Evolutionary conservation across 495 filamentous ascomycete species (phyloP).

Genomic region (Daldinia bambusicola): DNA sequence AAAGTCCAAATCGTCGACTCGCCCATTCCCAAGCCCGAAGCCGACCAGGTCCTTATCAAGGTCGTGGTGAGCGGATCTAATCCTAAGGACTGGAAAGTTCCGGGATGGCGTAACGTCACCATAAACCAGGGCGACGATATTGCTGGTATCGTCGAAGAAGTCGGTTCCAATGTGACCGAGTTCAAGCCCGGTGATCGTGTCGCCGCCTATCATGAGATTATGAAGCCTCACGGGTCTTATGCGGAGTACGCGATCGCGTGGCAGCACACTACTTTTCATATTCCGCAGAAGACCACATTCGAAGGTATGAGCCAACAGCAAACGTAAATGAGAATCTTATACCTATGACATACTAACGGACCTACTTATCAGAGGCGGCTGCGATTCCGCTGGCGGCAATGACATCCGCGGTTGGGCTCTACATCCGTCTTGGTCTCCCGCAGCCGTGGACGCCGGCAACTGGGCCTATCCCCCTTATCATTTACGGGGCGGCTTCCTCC

Average conservation of each 20-base stretch:
- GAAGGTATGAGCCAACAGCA: slow-evolving; percentile 61
- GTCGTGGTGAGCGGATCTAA: slow-evolving; percentile 76
- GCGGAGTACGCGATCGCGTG: slow-evolving; percentile 77
- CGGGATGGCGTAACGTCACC: slow-evolving; percentile 28
- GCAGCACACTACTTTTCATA: slow-evolving; percentile 74
- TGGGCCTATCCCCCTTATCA: slow-evolving; percentile 61
- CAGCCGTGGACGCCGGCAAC: slow-evolving; percentile 67
- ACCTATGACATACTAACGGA: slow-evolving; percentile 12
- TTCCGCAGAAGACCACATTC: slow-evolving; percentile 71
- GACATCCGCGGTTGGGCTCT: slow-evolving; percentile 75
- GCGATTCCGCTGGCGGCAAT: slow-evolving; percentile 78
- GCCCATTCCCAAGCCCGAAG: slow-evolving; percentile 68
- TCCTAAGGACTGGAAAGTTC: slow-evolving; percentile 81
- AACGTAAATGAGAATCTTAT: not conserved
- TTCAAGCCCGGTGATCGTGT: slow-evolving; percentile 77
- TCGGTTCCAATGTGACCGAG: slow-evolving; percentile 69
- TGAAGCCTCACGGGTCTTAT: slow-evolving; percentile 66
- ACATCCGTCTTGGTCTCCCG: slow-evolving; percentile 67
- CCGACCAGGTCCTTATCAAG: slow-evolving; percentile 74
- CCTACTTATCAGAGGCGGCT: slow-evolving; percentile 65
- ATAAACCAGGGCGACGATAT: slow-evolving; percentile 77
- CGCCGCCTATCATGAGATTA: slow-evolving; percentile 71
- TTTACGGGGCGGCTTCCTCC: slow-evolving; percentile 67
- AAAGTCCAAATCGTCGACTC: slow-evolving; percentile 71
- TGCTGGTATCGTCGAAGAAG: slow-evolving; percentile 70